These are phyloP conservation scores for Verticillium dahliae DNA, from an alignment of 2,329 filamentous ascomycete species.

Conservation along the genomic window DNA sequence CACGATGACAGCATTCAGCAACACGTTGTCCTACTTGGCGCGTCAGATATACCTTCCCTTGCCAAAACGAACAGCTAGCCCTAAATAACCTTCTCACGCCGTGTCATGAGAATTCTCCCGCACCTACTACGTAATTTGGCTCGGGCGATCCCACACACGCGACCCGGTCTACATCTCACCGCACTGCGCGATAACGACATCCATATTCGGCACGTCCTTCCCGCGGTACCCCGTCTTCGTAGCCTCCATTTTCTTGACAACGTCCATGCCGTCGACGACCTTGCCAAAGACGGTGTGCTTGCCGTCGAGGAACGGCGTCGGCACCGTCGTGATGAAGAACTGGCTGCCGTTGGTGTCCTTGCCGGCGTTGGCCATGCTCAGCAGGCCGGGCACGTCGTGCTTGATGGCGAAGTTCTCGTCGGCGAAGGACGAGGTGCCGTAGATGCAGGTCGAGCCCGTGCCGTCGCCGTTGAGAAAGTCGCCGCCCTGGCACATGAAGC, in stretches of 20 bases:
- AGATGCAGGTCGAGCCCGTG: conserved; percentile 82
- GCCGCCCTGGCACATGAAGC: conserved; percentile 96
- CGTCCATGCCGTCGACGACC: conserved; percentile 83
- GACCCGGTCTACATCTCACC: conserved; percentile 70
- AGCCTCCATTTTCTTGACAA: conserved; percentile 87
- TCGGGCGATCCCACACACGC: neutral
- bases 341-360: conserved; percentile 91
- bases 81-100: neutral
- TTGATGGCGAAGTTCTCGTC: conserved; percentile 85
- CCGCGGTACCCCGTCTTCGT: conserved; percentile 70
- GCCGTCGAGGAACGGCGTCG: conserved; percentile 79
- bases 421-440: conserved; percentile 74
- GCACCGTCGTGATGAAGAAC: conserved; percentile 92
- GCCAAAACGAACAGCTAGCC: no score
- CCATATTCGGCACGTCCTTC: conserved; percentile 76
- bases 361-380: conserved; percentile 94
- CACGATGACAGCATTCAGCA: no score
- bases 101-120: no score
- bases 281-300: conserved; percentile 96
- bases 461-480: conserved; percentile 94
- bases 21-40: no score
- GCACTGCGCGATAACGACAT: conserved; percentile 79
- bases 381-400: conserved; percentile 71
- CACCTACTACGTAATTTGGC: no score
- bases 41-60: no score